A percentile compares a stretch with the other conserved stretches of the same genome.
These are phyloP conservation scores for Annona squamosa DNA, from an alignment of 164 flowering plant species.

Conservation along the genomic window DNA sequence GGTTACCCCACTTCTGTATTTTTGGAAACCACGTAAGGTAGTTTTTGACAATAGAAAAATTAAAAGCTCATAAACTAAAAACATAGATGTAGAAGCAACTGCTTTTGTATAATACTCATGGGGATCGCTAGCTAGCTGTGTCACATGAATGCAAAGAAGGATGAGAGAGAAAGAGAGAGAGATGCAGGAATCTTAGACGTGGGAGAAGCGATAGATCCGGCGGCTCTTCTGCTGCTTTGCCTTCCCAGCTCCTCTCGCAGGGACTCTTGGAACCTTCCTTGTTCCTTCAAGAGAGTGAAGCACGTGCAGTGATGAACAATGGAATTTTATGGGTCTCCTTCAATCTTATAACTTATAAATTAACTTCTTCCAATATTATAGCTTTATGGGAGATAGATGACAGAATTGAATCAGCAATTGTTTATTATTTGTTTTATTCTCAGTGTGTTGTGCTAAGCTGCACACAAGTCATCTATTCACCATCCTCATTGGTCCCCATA, in stretches of 20 bases:
- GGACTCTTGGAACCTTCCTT: slow-evolving; percentile 12
- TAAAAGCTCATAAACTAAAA: too few relatives aligned
- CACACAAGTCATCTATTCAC: too few relatives aligned
- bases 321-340: slow-evolving; percentile 1
- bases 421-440: too few relatives aligned
- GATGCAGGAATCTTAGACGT: not conserved
- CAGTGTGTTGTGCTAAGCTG: too few relatives aligned
- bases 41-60: too few relatives aligned
- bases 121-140: slow-evolving; percentile 56
- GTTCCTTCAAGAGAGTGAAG: slow-evolving; percentile 7
- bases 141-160: slow-evolving; percentile 25
- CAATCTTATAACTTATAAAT: too few relatives aligned
- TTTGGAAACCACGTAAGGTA: too few relatives aligned
- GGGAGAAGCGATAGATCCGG: slow-evolving; percentile 42
- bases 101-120: slow-evolving; percentile 9
- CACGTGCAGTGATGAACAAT: slow-evolving; percentile 19
- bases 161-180: slow-evolving; percentile 9
- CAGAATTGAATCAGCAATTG: too few relatives aligned
- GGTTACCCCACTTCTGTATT: too few relatives aligned
- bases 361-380: too few relatives aligned
- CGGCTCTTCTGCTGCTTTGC: slow-evolving; percentile 56
- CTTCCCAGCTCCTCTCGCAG: slow-evolving; percentile 38
- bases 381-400: too few relatives aligned
- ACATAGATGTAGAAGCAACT: not conserved
- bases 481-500: too few relatives aligned